These are phyloP conservation scores for Lactarius deliciosus DNA, from an alignment of 768 basidiomycete species.

Conservation along the genomic window DNA sequence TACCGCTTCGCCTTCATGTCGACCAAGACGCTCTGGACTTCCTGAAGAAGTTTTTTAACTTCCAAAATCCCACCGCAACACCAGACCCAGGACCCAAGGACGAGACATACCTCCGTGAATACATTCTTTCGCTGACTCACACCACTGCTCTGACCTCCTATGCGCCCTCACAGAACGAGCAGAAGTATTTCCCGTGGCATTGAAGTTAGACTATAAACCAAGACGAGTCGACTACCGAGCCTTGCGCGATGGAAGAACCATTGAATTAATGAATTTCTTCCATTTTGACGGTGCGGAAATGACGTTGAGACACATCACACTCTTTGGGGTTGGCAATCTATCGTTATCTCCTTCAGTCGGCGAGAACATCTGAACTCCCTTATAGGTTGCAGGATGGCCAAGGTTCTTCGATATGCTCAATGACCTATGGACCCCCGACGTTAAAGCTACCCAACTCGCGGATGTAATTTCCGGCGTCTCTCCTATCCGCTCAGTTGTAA, in stretches of 20 bases:
- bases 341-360: conserved; percentile 21
- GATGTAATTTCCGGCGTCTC: conserved; percentile 96
- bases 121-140: neutral
- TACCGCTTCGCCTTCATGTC: conserved; percentile 89
- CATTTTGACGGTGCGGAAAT: conserved; percentile 99
- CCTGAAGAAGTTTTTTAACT: conserved; percentile 93
- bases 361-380: conserved; percentile 6
- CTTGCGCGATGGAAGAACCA: conserved; percentile 84
- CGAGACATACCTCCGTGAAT: conserved; percentile 75
- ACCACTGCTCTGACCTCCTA: conserved; percentile 5
- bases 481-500: conserved; percentile 94
- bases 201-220: conserved; percentile 98
- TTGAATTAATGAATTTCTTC: conserved; percentile 99
- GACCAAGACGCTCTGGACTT: conserved; percentile 99
- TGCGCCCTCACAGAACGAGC: conserved; percentile 64
- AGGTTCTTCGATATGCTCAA: conserved; percentile 89
- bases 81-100: conserved; percentile 40
- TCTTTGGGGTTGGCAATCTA: conserved; percentile 71
- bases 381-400: conserved; percentile 89
- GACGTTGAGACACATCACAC: conserved; percentile 89
- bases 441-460: conserved; percentile 96
- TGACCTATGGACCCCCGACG: conserved; percentile 98
- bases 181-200: conserved; percentile 90
- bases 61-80: conserved; percentile 59
- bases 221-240: conserved; percentile 94